phyloP scores from a whole-genome alignment of 768 basidiomycete genomes.

The Amanita inopinata region DNA sequence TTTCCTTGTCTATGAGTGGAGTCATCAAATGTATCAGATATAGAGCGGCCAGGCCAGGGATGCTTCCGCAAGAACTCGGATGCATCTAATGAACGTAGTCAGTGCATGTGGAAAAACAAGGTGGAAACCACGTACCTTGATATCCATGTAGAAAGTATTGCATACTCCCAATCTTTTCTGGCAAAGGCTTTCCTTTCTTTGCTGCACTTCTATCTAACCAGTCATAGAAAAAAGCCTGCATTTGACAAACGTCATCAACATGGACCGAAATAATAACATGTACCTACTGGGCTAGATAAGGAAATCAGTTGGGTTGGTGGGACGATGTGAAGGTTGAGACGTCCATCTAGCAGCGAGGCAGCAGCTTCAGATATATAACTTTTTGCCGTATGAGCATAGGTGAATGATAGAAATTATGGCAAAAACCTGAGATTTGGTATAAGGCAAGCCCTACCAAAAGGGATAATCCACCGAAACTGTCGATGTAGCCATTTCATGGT shows the following conservation, averaged over 20 bases:
- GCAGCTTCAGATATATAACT: slow-evolving; percentile 89
- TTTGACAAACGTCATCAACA: slow-evolving; percentile 4
- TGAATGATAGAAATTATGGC: background rate
- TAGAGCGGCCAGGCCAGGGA: slow-evolving; percentile 81
- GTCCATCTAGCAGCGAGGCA: slow-evolving; percentile 71
- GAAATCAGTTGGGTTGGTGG: slow-evolving; percentile 80
- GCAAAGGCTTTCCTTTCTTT: slow-evolving; percentile 76
- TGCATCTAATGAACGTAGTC: slow-evolving; percentile 42
- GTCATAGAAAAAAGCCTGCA: slow-evolving; percentile 83
- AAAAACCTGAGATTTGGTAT: slow-evolving; percentile 78
- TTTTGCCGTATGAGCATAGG: slow-evolving; percentile 4
- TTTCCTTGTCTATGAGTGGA: slow-evolving; percentile 66
- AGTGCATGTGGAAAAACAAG: background rate
- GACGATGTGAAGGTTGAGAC: slow-evolving; percentile 70
- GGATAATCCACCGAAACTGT: slow-evolving; percentile 83
- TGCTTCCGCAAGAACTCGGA: slow-evolving; percentile 80
- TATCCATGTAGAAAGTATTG: slow-evolving; percentile 84
- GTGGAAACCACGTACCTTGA: slow-evolving; percentile 36
- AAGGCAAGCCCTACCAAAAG: slow-evolving; percentile 82
- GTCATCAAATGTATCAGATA: slow-evolving; percentile 81
- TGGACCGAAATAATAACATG: slow-evolving; percentile 1
- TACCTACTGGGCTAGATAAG: slow-evolving; percentile 60
- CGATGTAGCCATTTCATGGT: slow-evolving; percentile 88
- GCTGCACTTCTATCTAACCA: slow-evolving; percentile 78
- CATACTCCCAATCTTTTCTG: slow-evolving; percentile 87